Base-by-base conservation (phyloP, 2,329 filamentous ascomycete genomes). In the Arthroderma sp. region DNA sequence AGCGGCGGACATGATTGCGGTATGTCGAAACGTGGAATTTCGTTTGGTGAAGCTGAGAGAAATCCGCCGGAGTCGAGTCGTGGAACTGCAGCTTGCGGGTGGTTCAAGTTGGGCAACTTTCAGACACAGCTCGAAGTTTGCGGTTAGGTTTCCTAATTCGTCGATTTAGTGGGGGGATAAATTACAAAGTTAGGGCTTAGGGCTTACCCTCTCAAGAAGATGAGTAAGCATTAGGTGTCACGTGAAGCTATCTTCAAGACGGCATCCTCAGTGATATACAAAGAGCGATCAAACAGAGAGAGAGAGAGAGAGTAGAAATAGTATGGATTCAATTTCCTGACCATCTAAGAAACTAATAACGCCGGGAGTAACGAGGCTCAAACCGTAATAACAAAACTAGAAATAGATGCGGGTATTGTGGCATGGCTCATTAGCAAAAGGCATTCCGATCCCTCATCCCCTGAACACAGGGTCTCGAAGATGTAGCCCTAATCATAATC, bases 1-100 rank as follows among this genome's bases (percentile, higher is more conserved):
- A 70, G 75, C 73, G 25, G 47, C 47, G 66, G 75, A 73, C 75
- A 77, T 77, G 66, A 66, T 75, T 72, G 69, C 69, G 68, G 66
- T 68, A 62, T 65, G 63, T 66, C 60, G 66, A 64, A 63, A 66
- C 37, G 51, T 37, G n/a, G 21, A 37, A 39, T 39, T 52, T 54
- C 51, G 51, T 38, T 39, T 38, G 31, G 47, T 51, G 28, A 31
- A 17, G 47, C 47, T 51, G 68, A 68, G 61, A 56, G 57, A 67
- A 66, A 62, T 51, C 47, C 47, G 47, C 47, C 47, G 47, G 47
- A 51, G 47, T 51, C 28, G 25, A 51, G 25, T 51, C 47, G 41
- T 47, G 21, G 47, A 33, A 21, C 15, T 33, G 47, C 25, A 51
- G 47, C 47, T 31, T 51, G 17, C 25, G 25, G 47, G 47, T 33